Conservation (phyloP, 1,139 yeast genomes). For the Magnusiomyces ingens region DNA sequence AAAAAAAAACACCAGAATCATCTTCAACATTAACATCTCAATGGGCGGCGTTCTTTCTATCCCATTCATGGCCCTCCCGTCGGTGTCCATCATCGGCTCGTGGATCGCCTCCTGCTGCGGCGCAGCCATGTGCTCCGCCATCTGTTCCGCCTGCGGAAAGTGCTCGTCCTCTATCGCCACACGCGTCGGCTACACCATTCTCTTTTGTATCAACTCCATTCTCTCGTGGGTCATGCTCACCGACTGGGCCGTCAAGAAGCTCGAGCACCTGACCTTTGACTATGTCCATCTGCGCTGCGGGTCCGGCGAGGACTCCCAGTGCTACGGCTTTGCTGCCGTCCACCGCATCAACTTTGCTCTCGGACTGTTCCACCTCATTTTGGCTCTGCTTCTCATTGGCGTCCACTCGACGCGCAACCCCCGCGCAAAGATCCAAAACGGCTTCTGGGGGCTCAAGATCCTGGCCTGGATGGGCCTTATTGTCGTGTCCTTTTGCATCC, state of each 20-base stretch:
- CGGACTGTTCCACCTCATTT: conserved; percentile 66
- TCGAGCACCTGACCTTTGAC: conserved; percentile 61
- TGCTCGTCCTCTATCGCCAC: conserved; percentile 72
- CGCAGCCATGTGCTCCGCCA: conserved; percentile 71
- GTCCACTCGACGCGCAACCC: conserved; percentile 76
- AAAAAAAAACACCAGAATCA: no score
- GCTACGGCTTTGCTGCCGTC: conserved; percentile 89
- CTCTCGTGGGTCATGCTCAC: conserved; percentile 47
- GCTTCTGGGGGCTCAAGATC: conserved; percentile 77
- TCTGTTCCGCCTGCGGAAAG: conserved; percentile 46
- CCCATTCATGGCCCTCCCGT: conserved; percentile 46
- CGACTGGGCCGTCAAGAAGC: conserved; percentile 67
- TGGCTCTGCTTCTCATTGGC: conserved; percentile 63
- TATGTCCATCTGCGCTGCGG: conserved; percentile 60
- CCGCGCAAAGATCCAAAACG: conserved; percentile 79
- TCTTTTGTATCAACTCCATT: background rate
- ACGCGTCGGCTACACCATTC: conserved; percentile 41
- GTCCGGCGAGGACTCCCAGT: conserved; percentile 60
- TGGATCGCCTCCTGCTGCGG: conserved; percentile 79
- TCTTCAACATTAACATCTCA: background rate
- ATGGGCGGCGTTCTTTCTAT: conserved; percentile 87
- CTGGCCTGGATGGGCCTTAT: conserved; percentile 53
- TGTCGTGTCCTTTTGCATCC: conserved; percentile 64
- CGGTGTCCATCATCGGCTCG: conserved; percentile 53
- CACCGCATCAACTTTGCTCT: conserved; percentile 85